Base-by-base conservation (phyloP, 73 alveolate species). In the Paramecium tetraurelia region DNA sequence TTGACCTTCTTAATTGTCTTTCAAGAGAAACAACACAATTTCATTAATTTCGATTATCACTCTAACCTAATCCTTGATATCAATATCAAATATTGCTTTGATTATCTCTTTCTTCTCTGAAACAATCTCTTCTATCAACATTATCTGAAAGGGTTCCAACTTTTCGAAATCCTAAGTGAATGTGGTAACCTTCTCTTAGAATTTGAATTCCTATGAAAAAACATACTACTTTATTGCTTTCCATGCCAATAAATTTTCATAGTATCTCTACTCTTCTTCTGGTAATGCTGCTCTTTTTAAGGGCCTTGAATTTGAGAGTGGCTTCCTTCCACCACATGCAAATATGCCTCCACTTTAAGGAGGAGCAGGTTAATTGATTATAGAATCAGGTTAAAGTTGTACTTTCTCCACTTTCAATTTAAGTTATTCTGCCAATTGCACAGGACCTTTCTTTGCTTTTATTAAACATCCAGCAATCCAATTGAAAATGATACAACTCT, bases 61-160 rank as follows among this genome's bases (percentile, higher is more conserved):
- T 48, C 90, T 80, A 44, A 46, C 48, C 18, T 44, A 80, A 80
- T 80, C 90, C 27, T 80, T 80, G 27, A 80, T 48, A 80, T 80
- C 75, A 4, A 80, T 44, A 43, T 80, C 77, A 80, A 44, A 80
- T 16, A 80, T 80, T 9, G 11, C 16, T 80, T 80, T 80, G 2
- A 80, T 31, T 12, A 80, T 80, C 14, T 43, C 76, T 22, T 80
- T 41, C 44, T 80, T 80, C 16, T 80, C 90, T 20, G 14, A 24
- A 20, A 80, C 31, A 3, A 80, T 33, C 38, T 80, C 76, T 24
- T 80, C 90, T 4, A 43, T 46, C 20, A 80, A 46, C 90, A 80
- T 80, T 4, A 40, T 16, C 18, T 80, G 22, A 80, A 43, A 80
- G 7, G 77, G 31, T 48, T 80, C 75, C 71, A 31, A 22, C 24